phyloP scores from a whole-genome alignment of 257 asterid species.

The Petunia secreta region DNA sequence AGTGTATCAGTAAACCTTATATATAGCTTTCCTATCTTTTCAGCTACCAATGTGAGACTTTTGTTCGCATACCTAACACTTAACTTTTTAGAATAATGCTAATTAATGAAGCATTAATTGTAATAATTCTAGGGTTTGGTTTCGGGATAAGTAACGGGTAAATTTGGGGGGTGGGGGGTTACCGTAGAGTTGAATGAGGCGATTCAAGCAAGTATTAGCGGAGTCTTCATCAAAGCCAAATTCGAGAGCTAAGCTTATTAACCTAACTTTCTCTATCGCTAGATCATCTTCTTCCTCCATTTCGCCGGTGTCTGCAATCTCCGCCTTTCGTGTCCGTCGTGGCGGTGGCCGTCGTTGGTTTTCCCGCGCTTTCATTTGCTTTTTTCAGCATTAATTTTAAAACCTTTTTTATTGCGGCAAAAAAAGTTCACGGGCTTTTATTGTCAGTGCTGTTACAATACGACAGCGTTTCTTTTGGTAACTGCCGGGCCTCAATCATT shows the following conservation, averaged over 20 bases:
- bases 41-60: no score
- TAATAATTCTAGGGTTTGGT: neutral
- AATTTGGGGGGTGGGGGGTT: constrained; percentile 17
- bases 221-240: constrained; percentile 80
- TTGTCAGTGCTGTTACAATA: no score
- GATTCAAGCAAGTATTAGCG: constrained; percentile 65
- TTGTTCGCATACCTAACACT: no score
- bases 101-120: neutral
- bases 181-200: constrained; percentile 81
- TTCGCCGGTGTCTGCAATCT: constrained; percentile 30
- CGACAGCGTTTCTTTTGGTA: no score
- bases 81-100: neutral
- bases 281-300: constrained; percentile 57
- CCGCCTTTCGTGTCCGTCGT: constrained; percentile 17
- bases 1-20: no score
- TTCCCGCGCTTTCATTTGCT: constrained; percentile 66
- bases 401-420: no score
- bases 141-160: constrained; percentile 1
- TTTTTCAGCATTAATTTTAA: neutral
- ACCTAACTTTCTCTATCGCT: constrained; percentile 71
- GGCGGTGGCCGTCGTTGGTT: constrained; percentile 26
- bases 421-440: no score
- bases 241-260: constrained; percentile 83
- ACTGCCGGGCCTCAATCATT: no score
- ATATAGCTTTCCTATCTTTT: no score